phyloP scores from a whole-genome alignment of 2,329 filamentous ascomycete genomes.

The Colletotrichum sp. region DNA sequence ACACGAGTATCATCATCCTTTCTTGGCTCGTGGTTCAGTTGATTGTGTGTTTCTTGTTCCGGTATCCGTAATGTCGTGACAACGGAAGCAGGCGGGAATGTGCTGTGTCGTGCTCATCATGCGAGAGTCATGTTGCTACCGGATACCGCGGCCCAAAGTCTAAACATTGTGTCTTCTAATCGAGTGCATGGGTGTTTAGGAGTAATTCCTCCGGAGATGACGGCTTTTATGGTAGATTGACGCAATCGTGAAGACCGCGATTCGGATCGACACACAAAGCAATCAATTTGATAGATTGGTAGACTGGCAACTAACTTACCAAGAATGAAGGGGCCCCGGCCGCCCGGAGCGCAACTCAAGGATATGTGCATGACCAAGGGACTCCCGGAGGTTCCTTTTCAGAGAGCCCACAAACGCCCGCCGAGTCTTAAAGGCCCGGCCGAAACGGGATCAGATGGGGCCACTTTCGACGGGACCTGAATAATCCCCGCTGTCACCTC shows the following conservation, averaged over 20 bases:
- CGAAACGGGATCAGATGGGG: not conserved
- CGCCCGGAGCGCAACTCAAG: not conserved
- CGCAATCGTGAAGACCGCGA: not conserved
- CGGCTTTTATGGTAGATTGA: not conserved
- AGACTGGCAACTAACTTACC: not conserved
- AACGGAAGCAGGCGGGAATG: not conserved
- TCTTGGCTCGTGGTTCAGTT: not conserved
- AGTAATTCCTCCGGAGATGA: slow-evolving; percentile 4
- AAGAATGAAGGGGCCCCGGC: not conserved
- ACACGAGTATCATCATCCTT: not conserved
- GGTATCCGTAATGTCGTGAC: not conserved
- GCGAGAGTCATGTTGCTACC: not conserved
- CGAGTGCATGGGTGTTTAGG: not conserved
- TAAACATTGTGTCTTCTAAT: not conserved
- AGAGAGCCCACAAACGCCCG: not conserved
- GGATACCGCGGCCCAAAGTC: not conserved
- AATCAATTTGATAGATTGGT: not conserved
- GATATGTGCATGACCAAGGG: not conserved
- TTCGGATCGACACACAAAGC: not conserved
- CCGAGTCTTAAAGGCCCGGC: not conserved
- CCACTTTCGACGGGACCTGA: not conserved
- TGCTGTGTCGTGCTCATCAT: not conserved
- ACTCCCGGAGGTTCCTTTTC: not conserved
- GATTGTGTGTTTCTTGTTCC: not conserved
- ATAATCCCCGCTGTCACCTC: not conserved